Conservation (phyloP, 2,329 filamentous ascomycete genomes). For the Pezicula radicicola region DNA sequence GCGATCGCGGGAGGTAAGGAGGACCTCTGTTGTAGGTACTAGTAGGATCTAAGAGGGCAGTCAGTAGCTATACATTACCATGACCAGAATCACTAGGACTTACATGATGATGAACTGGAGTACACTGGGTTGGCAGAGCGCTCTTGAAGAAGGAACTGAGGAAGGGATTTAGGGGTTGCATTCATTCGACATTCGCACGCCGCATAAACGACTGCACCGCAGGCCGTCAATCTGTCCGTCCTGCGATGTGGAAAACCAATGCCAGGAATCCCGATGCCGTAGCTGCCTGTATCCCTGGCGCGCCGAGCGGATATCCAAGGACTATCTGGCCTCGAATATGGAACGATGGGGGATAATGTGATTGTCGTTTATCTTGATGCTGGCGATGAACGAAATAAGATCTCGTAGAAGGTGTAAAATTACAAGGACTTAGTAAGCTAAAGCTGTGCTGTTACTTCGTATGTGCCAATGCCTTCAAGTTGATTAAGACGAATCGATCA, state of each 20-base stretch:
- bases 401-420: too few relatives aligned
- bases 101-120: conserved; percentile 84
- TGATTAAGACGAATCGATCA: too few relatives aligned
- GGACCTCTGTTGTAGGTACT: conserved; percentile 87
- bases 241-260: conserved; percentile 14
- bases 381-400: too few relatives aligned
- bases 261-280: too few relatives aligned
- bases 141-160: conserved; percentile 98
- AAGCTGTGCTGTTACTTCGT: too few relatives aligned
- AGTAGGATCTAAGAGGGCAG: conserved; percentile 65
- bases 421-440: too few relatives aligned
- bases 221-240: conserved; percentile 13
- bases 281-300: too few relatives aligned
- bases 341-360: too few relatives aligned
- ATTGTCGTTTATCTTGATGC: too few relatives aligned
- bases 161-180: conserved; percentile 99
- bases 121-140: conserved; percentile 86
- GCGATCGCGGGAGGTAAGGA: conserved; percentile 82
- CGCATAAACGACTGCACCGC: conserved; percentile 20
- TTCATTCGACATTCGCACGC: conserved; percentile 53
- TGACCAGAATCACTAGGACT: conserved; percentile 18
- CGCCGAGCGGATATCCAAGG: neutral
- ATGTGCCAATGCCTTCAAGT: too few relatives aligned
- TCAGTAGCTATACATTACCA: neutral
- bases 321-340: neutral